These are phyloP conservation scores for Raphanus raphanistrum DNA, from an alignment of 345 rosid species.

Conservation along the genomic window DNA sequence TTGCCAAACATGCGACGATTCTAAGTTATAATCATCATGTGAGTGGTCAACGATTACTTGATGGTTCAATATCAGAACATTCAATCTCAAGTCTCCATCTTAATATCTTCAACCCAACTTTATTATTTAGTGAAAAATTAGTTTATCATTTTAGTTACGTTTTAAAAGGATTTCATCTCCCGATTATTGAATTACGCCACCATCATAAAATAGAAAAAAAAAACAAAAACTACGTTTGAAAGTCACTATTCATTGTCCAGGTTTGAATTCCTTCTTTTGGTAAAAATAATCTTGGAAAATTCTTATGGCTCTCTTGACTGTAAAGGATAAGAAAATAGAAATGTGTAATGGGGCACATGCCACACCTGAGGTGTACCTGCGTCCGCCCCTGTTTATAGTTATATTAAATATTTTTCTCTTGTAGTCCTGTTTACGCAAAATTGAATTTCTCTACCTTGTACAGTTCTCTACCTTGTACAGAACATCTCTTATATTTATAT, in stretches of 20 bases:
- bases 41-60: background rate
- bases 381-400: no score
- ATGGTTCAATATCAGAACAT: background rate
- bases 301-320: background rate
- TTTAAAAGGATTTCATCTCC: background rate
- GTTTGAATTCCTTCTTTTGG: background rate
- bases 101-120: no score
- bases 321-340: no score
- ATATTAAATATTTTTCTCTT: background rate
- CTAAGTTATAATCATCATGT: background rate
- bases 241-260: background rate
- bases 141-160: background rate
- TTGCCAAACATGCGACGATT: background rate
- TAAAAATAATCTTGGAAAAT: background rate
- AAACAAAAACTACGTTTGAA: background rate
- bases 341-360: no score
- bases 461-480: background rate
- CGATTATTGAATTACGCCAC: background rate
- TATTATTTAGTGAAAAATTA: no score
- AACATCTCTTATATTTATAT: background rate
- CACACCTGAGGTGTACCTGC: no score
- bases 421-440: constrained; percentile 3
- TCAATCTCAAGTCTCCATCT: no score
- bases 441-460: background rate
- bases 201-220: background rate